Evolutionary conservation across 108 stramenopile genomes (phyloP), one percentile per base, ranked within the genome.

Genomic region (Ochromonas danica): DNA sequence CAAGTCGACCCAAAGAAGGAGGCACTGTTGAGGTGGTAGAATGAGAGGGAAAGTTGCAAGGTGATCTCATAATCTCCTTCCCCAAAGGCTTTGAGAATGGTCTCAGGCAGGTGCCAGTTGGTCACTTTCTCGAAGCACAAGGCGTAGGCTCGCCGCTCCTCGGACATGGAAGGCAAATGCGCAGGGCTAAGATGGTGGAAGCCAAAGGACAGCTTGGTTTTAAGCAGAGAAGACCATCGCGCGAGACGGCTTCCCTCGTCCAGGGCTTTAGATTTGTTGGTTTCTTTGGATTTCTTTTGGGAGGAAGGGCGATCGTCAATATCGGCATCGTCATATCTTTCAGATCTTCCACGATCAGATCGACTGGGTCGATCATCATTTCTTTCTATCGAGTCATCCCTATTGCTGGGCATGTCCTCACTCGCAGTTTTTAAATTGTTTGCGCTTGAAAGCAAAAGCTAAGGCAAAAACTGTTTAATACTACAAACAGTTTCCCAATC

Each of bases 1-100:
- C 72, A 75, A 6, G 72, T 75, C 6, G 72, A 33, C 6, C 72
- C 72, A 36, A 75, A 75, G 38, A 75, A 75, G 43, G 40, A 35
- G 3, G 27, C 17, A 27, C 14, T 35, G 14, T 27, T 3, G 6
- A 75, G 14, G 38, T 75, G 72, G 31, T 35, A 75, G 14, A 75
- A 10, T 36, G 72, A 75, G n/a, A 75, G 35, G 38, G 14, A 35
- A 6, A 75, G 38, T 60, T 75, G 36, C 25, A 75, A 17, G 51
- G 72, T 33, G 6, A 75, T 6, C 3, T 75, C 31, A 36, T 41
- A 27, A 14, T 75, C 31, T 22, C 51, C 51, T 45, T 33, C 38
- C 22, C 31, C 72, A 36, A 75, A 6, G 3, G 6, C 31, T 27
- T 75, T 3, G 10, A 14, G 41, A 39, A 75, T 25, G 3, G 14